Evolutionary conservation across 1,284 basidiomycete genomes (phyloP), one percentile per base, ranked within the genome.

Genomic region (Amylostereum areolatum): DNA sequence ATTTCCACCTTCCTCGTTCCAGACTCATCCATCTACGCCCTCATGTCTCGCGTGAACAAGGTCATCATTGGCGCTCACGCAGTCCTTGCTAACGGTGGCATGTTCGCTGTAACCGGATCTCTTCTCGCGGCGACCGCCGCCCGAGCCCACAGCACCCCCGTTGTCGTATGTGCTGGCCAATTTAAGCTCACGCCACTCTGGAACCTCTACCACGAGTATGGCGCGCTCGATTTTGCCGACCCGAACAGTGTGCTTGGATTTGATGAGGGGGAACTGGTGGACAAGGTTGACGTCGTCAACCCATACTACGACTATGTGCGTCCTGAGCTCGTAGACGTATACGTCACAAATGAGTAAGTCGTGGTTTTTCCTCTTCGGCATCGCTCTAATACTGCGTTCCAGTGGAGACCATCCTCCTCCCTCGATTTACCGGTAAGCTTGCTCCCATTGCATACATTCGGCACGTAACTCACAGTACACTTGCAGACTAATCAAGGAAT

Each of bases 41-140:
- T 99, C 56, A 92, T 99, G 85, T 96, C 96, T 3, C 85, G 96
- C 53, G 91, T 97, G 47, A 97, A 94, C 69, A 99, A 99, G 71
- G 88, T 98, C 55, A 84, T 97, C 54, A 78, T 97, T 45, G 92
- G 92, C 43, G 90, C 94, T 6, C 96, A 97, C 65, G 85, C 89
- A 7, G 89, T 99, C 56, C 83, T 97, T 40, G 95, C 96, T 31
- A 97, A 98, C 63, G 96, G 96, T 24, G 95, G 95, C 2, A 85
- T 97, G 74, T 93, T 97, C 60, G 87, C 92, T 2, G 80, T 89
- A 43, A 81, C 89, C 0, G 96, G 96, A 11, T 85, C 91, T 0
- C 77, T 94, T 10, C 76, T 95, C 28, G 87, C 87, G 1, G 89
- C 89, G 2, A 83, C 90, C 34, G 94, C 95, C 27, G 96, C 97